phyloP scores from a whole-genome alignment of 805 yeast genomes.

The Kodamaea sagamina region DNA sequence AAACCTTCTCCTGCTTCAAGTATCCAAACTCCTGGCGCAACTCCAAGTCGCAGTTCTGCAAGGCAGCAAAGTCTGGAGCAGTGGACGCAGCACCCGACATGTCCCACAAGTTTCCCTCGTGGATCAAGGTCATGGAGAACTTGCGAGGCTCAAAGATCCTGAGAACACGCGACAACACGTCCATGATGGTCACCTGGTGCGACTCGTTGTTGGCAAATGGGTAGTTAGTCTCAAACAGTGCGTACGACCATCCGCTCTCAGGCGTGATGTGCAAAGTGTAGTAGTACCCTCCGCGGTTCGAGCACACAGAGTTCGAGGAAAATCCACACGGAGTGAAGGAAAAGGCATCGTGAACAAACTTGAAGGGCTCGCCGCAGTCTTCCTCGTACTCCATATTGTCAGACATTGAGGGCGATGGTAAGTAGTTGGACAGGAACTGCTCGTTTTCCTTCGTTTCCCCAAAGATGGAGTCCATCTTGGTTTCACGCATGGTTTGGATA shows the following conservation, averaged over 20 bases:
- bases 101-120: slow-evolving; percentile 13
- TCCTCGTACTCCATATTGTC: slow-evolving; percentile 30
- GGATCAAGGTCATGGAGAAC: slow-evolving; percentile 55
- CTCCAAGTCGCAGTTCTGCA: slow-evolving; percentile 23
- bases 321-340: slow-evolving; percentile 94
- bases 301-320: slow-evolving; percentile 79
- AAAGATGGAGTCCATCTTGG: slow-evolving; percentile 65
- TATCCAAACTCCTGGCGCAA: slow-evolving; percentile 47
- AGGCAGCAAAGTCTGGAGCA: slow-evolving; percentile 12
- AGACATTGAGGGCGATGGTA: slow-evolving; percentile 39
- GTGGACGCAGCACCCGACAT: slow-evolving; percentile 1
- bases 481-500: slow-evolving; percentile 57
- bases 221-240: slow-evolving; percentile 90
- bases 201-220: slow-evolving; percentile 43
- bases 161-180: slow-evolving; percentile 62
- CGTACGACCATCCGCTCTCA: slow-evolving; percentile 91
- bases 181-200: slow-evolving; percentile 44
- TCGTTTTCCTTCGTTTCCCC: slow-evolving; percentile 11
- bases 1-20: slow-evolving; percentile 61
- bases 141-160: slow-evolving; percentile 70
- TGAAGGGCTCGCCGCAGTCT: slow-evolving; percentile 5
- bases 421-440: slow-evolving; percentile 16
- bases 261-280: slow-evolving; percentile 94
- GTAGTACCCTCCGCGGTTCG: slow-evolving; percentile 48
- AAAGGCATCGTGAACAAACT: slow-evolving; percentile 76